phyloP scores from a whole-genome alignment of 768 basidiomycete species.

The Lactarius evosmus region DNA sequence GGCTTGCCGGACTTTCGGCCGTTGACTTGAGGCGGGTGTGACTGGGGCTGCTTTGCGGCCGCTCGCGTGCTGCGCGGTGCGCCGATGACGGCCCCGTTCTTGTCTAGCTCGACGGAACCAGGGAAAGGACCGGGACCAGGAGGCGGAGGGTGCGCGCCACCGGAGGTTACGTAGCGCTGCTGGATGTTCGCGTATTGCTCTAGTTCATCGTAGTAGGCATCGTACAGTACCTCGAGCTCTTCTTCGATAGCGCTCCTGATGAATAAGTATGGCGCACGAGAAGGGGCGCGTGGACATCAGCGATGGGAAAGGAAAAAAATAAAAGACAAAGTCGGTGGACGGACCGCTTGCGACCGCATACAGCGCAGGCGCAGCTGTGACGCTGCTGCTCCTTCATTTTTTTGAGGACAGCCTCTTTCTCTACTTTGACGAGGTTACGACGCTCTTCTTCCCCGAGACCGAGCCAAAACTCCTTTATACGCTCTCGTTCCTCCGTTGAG shows the following conservation, averaged over 20 bases:
- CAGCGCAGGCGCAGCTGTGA: slow-evolving; percentile 92
- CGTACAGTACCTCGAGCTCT: slow-evolving; percentile 99
- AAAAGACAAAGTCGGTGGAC: slow-evolving; percentile 40
- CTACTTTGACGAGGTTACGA: slow-evolving; percentile 88
- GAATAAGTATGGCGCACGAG: background rate
- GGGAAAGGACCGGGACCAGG: slow-evolving; percentile 98
- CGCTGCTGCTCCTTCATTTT: slow-evolving; percentile 99
- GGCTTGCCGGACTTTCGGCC: slow-evolving; percentile 47
- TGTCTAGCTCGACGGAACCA: slow-evolving; percentile 94
- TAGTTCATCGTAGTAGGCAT: slow-evolving; percentile 99
- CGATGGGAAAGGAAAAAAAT: slow-evolving; percentile 31
- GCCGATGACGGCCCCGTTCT: slow-evolving; percentile 71
- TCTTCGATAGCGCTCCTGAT: slow-evolving; percentile 96
- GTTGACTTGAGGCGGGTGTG: slow-evolving; percentile 35
- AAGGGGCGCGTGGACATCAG: slow-evolving; percentile 11
- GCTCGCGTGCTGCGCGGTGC: slow-evolving; percentile 22
- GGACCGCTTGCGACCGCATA: slow-evolving; percentile 94
- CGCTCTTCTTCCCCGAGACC: slow-evolving; percentile 89
- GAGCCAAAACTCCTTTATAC: slow-evolving; percentile 98
- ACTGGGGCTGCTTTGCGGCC: slow-evolving; percentile 28
- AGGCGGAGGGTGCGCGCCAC: slow-evolving; percentile 85
- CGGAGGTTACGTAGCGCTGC: slow-evolving; percentile 90
- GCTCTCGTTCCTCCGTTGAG: slow-evolving; percentile 88
- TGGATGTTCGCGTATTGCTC: slow-evolving; percentile 98
- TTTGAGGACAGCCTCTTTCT: slow-evolving; percentile 94